Percentiles rank a stretch among this genome's conserved stretches.
Evolutionary conservation across 306 rosid genomes (phyloP).

Genomic region (Rosa chinensis): DNA sequence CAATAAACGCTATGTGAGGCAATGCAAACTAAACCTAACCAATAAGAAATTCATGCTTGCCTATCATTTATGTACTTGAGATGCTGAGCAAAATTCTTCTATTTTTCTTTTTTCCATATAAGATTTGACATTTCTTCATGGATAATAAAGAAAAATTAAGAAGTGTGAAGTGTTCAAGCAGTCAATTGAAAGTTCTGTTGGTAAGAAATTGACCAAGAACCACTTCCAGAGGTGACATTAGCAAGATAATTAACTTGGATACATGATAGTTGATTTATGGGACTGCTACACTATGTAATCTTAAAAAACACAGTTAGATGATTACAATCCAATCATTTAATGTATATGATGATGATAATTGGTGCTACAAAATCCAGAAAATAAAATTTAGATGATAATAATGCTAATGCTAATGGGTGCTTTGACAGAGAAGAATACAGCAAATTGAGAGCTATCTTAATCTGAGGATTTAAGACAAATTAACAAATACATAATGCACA

Average conservation of each 20-base stretch:
- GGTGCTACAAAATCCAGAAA: neutral
- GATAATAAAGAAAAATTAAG: neutral
- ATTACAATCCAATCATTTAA: neutral
- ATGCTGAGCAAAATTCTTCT: neutral
- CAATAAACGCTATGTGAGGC: neutral
- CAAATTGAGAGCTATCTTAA: neutral
- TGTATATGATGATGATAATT: neutral
- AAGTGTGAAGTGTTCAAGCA: neutral
- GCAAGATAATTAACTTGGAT: neutral
- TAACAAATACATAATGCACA: neutral
- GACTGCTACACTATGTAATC: neutral
- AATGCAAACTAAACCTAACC: neutral
- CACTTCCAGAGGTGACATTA: conserved; percentile 1
- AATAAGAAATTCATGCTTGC: neutral
- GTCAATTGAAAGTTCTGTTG: neutral
- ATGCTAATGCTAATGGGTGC: neutral
- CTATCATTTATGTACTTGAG: neutral
- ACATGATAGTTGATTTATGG: neutral
- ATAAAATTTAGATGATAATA: neutral
- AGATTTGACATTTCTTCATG: neutral
- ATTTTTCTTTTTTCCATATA: neutral
- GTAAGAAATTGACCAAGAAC: neutral
- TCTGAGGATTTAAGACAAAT: neutral
- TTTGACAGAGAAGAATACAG: neutral
- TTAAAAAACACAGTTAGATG: neutral